Percentiles rank a stretch among this genome's conserved stretches.
Conservation (phyloP, 2,329 filamentous ascomycete genomes). For the Apiospora hydei region DNA sequence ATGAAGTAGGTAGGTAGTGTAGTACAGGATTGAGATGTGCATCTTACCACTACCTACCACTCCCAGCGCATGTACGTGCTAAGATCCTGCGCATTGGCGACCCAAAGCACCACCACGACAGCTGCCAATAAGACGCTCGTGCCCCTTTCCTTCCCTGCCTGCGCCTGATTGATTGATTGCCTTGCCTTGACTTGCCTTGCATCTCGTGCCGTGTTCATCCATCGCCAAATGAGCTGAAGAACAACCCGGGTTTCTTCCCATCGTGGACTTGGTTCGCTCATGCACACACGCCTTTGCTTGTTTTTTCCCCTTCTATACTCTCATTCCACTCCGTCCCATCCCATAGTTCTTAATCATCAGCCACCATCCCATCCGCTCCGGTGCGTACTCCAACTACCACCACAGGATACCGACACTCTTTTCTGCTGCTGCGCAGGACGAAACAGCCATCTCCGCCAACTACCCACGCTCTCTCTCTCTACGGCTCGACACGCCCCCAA, state of each 20-base stretch:
- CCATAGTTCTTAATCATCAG: conserved; percentile 12
- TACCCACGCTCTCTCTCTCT: conserved; percentile 15
- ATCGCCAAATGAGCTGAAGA: conserved; percentile 11
- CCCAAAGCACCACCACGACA: background rate
- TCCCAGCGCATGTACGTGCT: background rate
- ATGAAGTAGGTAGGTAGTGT: background rate
- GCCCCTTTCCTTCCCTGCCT: conserved; percentile 12
- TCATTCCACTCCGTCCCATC: background rate
- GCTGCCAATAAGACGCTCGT: conserved; percentile 15
- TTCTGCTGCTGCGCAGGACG: conserved; percentile 17
- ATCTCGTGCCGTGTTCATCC: conserved; percentile 14
- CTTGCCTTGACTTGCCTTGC: conserved; percentile 3
- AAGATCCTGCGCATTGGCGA: conserved; percentile 20
- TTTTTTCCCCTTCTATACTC: conserved; percentile 17
- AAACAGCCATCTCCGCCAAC: background rate
- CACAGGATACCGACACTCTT: background rate
- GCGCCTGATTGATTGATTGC: conserved; percentile 6
- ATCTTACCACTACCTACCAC: too few species aligned
- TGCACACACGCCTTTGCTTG: conserved; percentile 21
- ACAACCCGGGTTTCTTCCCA: conserved; percentile 11
- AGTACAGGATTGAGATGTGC: too few species aligned
- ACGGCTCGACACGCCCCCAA: conserved; percentile 15
- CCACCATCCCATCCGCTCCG: conserved; percentile 2
- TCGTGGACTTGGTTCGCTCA: conserved; percentile 22
- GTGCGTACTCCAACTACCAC: background rate